Evolutionary conservation across 208 protist species (phyloP).

Genomic region (Porcisia hertigi): DNA sequence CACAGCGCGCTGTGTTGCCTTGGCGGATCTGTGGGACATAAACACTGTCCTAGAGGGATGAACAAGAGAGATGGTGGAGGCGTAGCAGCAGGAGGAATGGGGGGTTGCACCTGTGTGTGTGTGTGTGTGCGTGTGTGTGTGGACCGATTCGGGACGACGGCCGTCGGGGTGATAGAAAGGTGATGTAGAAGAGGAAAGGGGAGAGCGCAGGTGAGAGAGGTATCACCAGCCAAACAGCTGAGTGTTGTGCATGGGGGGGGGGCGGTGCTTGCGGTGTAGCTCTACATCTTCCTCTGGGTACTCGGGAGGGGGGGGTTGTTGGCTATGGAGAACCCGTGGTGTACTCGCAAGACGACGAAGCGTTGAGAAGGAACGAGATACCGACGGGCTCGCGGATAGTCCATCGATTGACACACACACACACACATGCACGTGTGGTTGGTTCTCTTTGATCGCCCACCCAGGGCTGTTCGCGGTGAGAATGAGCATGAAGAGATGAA

Average conservation of each 20-base stretch:
- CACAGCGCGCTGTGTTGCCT: not conserved
- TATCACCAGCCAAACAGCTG: not conserved
- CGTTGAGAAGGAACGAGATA: not conserved
- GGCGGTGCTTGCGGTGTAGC: not conserved
- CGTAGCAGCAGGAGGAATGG: not conserved
- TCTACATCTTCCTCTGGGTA: not conserved
- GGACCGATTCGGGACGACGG: not conserved
- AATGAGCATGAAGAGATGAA: not conserved
- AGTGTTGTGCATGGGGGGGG: not conserved
- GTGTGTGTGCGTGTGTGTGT: not conserved
- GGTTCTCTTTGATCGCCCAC: not conserved
- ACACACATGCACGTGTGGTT: not conserved
- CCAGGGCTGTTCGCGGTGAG: not conserved
- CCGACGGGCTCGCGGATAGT: not conserved
- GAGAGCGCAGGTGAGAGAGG: no score
- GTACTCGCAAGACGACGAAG: not conserved
- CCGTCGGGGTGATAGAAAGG: not conserved
- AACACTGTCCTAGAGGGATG: not conserved
- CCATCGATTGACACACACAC: not conserved
- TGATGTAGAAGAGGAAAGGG: not conserved
- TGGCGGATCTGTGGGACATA: constrained; percentile 8
- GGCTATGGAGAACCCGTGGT: no score
- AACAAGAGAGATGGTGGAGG: not conserved
- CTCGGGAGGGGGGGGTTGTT: not conserved
- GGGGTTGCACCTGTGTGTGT: not conserved